phyloP scores from a whole-genome alignment of 805 yeast species.

The Nakazawaea anatomiae region DNA sequence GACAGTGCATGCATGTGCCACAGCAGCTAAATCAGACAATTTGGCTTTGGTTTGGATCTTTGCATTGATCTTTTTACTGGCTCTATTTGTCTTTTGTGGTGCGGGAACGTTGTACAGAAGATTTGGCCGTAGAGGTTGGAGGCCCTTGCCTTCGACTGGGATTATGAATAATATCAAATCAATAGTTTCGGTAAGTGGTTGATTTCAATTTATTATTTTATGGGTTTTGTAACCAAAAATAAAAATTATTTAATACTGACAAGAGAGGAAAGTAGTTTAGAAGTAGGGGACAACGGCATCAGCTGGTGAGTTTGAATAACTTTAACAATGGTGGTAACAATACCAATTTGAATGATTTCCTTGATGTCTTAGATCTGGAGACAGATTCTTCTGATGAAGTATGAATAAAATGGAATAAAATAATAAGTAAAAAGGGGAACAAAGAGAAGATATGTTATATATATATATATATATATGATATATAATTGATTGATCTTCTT shows the following conservation, averaged over 20 bases:
- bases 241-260: not conserved
- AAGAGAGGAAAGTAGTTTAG: too few relatives aligned
- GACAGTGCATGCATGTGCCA: conserved; percentile 83
- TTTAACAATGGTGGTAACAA: not conserved
- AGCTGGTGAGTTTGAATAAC: conserved; percentile 13
- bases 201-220: conserved; percentile 8
- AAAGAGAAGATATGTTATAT: too few relatives aligned
- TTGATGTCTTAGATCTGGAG: conserved; percentile 16
- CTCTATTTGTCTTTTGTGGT: conserved; percentile 34
- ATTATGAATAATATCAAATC: conserved; percentile 8
- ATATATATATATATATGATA: too few relatives aligned
- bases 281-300: not conserved
- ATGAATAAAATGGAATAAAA: not conserved
- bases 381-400: not conserved
- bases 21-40: conserved; percentile 61
- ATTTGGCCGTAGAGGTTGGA: conserved; percentile 29
- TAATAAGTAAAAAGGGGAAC: too few relatives aligned
- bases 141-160: conserved; percentile 22
- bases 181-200: conserved; percentile 7
- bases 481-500: too few relatives aligned
- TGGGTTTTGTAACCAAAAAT: not conserved
- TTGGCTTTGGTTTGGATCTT: conserved; percentile 63
- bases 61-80: conserved; percentile 39
- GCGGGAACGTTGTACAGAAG: conserved; percentile 32
- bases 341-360: conserved; percentile 14